These are phyloP conservation scores for Fereydounia khargensis DNA, from an alignment of 1,284 basidiomycete species.

Conservation along the genomic window DNA sequence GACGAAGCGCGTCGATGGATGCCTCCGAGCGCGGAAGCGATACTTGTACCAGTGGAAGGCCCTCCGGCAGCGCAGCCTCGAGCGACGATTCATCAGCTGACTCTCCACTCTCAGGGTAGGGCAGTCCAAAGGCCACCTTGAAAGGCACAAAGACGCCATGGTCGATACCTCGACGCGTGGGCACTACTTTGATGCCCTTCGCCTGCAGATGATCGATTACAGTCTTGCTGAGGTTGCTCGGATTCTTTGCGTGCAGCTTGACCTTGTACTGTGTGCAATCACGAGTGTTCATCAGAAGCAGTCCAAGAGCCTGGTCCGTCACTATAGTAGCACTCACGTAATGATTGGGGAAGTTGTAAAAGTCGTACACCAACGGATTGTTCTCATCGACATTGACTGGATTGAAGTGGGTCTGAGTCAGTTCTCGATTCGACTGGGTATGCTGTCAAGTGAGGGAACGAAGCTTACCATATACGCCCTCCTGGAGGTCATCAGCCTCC, in stretches of 20 bases:
- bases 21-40: slow-evolving; percentile 57
- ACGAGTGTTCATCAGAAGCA: neutral
- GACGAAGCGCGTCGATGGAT: slow-evolving; percentile 51
- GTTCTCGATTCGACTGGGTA: neutral
- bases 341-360: slow-evolving; percentile 57
- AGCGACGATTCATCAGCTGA: too few relatives aligned
- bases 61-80: slow-evolving; percentile 29
- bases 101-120: too few relatives aligned
- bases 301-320: too few relatives aligned
- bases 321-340: slow-evolving; percentile 7
- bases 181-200: slow-evolving; percentile 34
- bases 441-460: neutral
- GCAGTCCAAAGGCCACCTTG: slow-evolving; percentile 56
- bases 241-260: slow-evolving; percentile 48
- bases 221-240: slow-evolving; percentile 40
- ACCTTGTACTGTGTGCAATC: slow-evolving; percentile 52
- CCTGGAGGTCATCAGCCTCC: slow-evolving; percentile 55
- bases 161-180: slow-evolving; percentile 58
- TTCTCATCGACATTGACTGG: slow-evolving; percentile 55
- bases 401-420: neutral
- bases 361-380: slow-evolving; percentile 60
- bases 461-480: slow-evolving; percentile 22
- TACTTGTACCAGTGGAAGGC: slow-evolving; percentile 59
- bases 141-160: slow-evolving; percentile 62
- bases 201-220: slow-evolving; percentile 42